Evolutionary conservation across 371 early-diverging fungal species (phyloP).

Genomic region (Neoconidiobolus thromboides): DNA sequence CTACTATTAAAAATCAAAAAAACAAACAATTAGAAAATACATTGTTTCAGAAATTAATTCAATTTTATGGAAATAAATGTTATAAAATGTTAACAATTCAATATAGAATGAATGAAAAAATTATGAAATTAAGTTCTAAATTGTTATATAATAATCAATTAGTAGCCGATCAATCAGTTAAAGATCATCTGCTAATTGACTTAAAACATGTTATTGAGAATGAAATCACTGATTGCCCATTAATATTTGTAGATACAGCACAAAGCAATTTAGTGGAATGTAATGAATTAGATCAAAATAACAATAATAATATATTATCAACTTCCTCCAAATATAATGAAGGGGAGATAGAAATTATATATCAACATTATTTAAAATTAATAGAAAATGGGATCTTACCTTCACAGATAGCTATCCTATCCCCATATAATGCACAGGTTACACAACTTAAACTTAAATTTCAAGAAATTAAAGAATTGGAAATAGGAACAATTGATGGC

Average conservation of each 20-base stretch:
- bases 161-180: constrained; percentile 42
- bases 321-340: constrained; percentile 29
- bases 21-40: constrained; percentile 23
- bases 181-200: constrained; percentile 38
- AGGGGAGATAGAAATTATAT: constrained; percentile 49
- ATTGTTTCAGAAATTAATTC: constrained; percentile 52
- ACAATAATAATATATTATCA: background rate
- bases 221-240: constrained; percentile 28
- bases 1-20: constrained; percentile 37
- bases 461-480: background rate
- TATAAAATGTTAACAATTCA: constrained; percentile 58
- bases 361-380: constrained; percentile 34
- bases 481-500: constrained; percentile 63
- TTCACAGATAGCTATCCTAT: constrained; percentile 61
- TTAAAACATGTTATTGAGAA: constrained; percentile 25
- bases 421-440: constrained; percentile 74
- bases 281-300: constrained; percentile 17
- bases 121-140: constrained; percentile 58
- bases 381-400: constrained; percentile 36
- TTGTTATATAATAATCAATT: constrained; percentile 40
- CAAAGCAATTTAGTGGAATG: constrained; percentile 40
- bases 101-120: constrained; percentile 73
- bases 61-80: constrained; percentile 26
- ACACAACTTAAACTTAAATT: constrained; percentile 8
- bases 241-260: constrained; percentile 60